Evolutionary conservation across 2,329 filamentous ascomycete genomes (phyloP).

Genomic region (Nemania sp.): DNA sequence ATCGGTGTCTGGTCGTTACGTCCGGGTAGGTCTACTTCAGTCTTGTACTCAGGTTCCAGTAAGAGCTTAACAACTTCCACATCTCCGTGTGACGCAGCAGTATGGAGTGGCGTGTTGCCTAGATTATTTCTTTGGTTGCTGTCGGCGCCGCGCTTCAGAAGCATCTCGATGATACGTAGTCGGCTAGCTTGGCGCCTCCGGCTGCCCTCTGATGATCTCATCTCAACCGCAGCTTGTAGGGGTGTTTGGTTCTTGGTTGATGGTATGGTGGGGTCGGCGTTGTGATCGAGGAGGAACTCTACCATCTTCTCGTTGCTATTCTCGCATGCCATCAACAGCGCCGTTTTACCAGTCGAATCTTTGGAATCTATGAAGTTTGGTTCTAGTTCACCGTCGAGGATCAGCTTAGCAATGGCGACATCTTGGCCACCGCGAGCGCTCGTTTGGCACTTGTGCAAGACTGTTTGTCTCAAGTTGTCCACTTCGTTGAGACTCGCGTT

Average conservation of each 20-base stretch:
- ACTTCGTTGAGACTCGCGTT: not conserved
- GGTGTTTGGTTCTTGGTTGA: slow-evolving; percentile 17
- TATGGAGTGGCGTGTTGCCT: slow-evolving; percentile 17
- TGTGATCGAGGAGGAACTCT: slow-evolving; percentile 11
- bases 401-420: slow-evolving; percentile 8
- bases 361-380: not conserved
- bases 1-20: slow-evolving; percentile 14
- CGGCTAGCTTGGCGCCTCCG: not conserved
- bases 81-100: slow-evolving; percentile 14
- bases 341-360: slow-evolving; percentile 16
- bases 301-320: slow-evolving; percentile 13
- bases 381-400: not conserved
- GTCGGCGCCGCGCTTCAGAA: slow-evolving; percentile 1
- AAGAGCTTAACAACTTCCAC: slow-evolving; percentile 5
- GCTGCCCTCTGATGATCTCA: slow-evolving; percentile 13
- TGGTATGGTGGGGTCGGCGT: slow-evolving; percentile 12
- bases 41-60: slow-evolving; percentile 12
- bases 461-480: slow-evolving; percentile 5
- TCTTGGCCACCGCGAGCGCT: not conserved
- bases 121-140: slow-evolving; percentile 13
- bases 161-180: slow-evolving; percentile 13
- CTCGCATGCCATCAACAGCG: slow-evolving; percentile 15
- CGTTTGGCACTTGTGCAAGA: slow-evolving; percentile 14
- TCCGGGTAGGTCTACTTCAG: slow-evolving; percentile 1
- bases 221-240: slow-evolving; percentile 11